These are phyloP conservation scores for Xylaria sp. DNA, from an alignment of 2,329 filamentous ascomycete species.

Conservation along the genomic window DNA sequence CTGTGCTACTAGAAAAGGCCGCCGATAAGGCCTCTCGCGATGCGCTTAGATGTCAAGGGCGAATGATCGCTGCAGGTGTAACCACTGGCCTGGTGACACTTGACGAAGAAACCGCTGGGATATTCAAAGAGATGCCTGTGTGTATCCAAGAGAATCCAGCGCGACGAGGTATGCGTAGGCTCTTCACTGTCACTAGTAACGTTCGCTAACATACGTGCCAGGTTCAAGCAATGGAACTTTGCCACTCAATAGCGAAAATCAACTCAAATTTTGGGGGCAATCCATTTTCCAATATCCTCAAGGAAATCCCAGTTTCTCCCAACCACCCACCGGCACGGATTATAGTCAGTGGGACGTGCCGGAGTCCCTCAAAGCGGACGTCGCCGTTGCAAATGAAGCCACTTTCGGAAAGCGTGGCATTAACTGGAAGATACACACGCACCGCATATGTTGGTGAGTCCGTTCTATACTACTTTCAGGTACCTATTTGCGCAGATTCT, in stretches of 20 bases:
- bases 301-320: conserved; percentile 64
- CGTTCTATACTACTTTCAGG: neutral
- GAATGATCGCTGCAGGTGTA: conserved; percentile 64
- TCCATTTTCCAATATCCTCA: conserved; percentile 67
- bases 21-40: conserved; percentile 54
- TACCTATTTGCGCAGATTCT: neutral
- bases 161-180: conserved; percentile 37
- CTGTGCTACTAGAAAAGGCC: conserved; percentile 56
- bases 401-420: conserved; percentile 68
- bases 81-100: conserved; percentile 48
- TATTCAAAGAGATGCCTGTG: conserved; percentile 42
- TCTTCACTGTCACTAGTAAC: neutral
- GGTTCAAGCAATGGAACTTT: conserved; percentile 68
- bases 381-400: conserved; percentile 64
- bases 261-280: conserved; percentile 71
- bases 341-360: conserved; percentile 73
- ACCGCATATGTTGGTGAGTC: conserved; percentile 73
- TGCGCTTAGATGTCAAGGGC: conserved; percentile 57
- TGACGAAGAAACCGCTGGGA: conserved; percentile 37
- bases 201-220: conserved; percentile 39
- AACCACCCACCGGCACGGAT: conserved; percentile 64
- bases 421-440: conserved; percentile 68
- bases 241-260: conserved; percentile 61
- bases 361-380: conserved; percentile 65
- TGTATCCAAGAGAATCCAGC: conserved; percentile 44